Evolutionary conservation across 129 eudicot genomes (phyloP), one percentile per base, ranked within the genome.

Genomic region (Centella asiatica): DNA sequence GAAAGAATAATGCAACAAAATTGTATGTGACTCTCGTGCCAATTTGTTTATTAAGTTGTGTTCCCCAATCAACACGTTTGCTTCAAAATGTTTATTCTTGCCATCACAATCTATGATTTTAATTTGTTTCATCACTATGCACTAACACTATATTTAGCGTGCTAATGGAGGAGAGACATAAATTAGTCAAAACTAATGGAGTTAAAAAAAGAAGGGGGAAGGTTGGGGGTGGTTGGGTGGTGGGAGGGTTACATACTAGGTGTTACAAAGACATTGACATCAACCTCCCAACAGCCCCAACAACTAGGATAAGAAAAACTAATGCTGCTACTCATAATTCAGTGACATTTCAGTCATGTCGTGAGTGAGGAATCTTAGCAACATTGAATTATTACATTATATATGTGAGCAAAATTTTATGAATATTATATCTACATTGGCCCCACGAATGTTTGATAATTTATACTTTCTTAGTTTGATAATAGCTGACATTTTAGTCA

Each of bases 211-310:
- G 29, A n/a, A n/a, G n/a, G n/a, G n/a, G n/a, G n/a, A n/a, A n/a
- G n/a, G n/a, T n/a, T n/a, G n/a, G n/a, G n/a, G n/a, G n/a, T n/a
- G n/a, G n/a, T n/a, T n/a, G n/a, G n/a, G n/a, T n/a, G n/a, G n/a
- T n/a, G n/a, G n/a, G n/a, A n/a, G n/a, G n/a, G n/a, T n/a, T 9
- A 23, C 56, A 50, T 50, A 29, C 22, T 50, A 50, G 56, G 19
- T 50, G 56, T 50, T 50, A 29, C 29, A 27, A 11, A 50, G 31
- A 50, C 56, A 50, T n/a, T n/a, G n/a, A n/a, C 42, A 37, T 37
- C 42, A 37, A 37, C 42, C 42, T 6, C 14, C 42, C 42, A 37
- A 37, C 15, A 37, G 42, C 42, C 42, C 42, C 42, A 37, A 10
- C 42, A 37, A 37, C 14, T 37, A 6, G 42, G 42, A 37, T 37